Percentiles rank a stretch among this genome's conserved stretches.
phyloP scores from a whole-genome alignment of 495 filamentous ascomycete genomes.

The Astrocystis sublimbata region DNA sequence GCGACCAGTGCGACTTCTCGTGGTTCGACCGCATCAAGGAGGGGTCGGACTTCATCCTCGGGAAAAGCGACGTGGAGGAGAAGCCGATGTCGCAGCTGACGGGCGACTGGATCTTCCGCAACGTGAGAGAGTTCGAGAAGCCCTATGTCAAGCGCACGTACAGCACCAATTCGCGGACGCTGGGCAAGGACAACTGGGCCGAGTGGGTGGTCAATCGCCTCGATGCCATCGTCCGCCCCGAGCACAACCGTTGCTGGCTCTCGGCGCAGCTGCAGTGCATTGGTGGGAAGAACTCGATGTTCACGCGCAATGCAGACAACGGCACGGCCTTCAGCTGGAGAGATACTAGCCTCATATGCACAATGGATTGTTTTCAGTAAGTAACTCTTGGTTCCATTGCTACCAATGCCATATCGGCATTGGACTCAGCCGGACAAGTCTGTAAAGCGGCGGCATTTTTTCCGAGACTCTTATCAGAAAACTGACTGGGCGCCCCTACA shows the following conservation, averaged over 20 bases:
- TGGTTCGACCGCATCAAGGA: slow-evolving; percentile 41
- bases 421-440: background rate
- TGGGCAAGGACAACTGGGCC: slow-evolving; percentile 36
- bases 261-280: slow-evolving; percentile 41
- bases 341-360: slow-evolving; percentile 35
- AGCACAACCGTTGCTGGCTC: slow-evolving; percentile 37
- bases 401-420: background rate
- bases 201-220: slow-evolving; percentile 37
- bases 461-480: background rate
- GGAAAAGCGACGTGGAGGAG: slow-evolving; percentile 24
- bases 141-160: slow-evolving; percentile 45
- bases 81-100: slow-evolving; percentile 43
- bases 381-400: background rate
- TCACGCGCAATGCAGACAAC: slow-evolving; percentile 38
- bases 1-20: slow-evolving; percentile 35
- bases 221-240: slow-evolving; percentile 32
- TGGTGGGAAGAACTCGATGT: slow-evolving; percentile 42
- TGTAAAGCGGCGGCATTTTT: background rate
- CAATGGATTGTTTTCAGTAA: slow-evolving; percentile 41
- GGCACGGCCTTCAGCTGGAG: slow-evolving; percentile 45
- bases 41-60: slow-evolving; percentile 27
- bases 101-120: slow-evolving; percentile 41
- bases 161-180: slow-evolving; percentile 35
- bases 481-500: background rate
- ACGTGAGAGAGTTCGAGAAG: slow-evolving; percentile 39